Conservation (phyloP, 2,329 filamentous ascomycete genomes). For the Cladosporium sp. region DNA sequence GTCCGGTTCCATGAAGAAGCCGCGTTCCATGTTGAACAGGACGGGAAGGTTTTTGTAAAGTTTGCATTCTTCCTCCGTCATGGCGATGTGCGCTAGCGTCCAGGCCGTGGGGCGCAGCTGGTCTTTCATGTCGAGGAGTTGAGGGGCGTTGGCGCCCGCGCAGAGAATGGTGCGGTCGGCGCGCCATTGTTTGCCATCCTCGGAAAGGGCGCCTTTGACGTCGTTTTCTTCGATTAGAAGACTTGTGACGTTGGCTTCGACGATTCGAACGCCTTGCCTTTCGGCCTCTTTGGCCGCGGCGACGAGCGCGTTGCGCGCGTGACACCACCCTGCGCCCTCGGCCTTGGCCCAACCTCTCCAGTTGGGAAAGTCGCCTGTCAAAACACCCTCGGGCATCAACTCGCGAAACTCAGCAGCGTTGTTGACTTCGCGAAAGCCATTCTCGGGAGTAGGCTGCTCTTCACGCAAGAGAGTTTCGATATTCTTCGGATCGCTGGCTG, state of each 20-base stretch:
- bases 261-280: constrained; percentile 44
- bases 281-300: constrained; percentile 43
- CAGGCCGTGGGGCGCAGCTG: constrained; percentile 52
- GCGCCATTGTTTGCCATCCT: constrained; percentile 37
- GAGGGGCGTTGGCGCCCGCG: constrained; percentile 46
- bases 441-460: constrained; percentile 20
- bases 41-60: constrained; percentile 47
- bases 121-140: constrained; percentile 46
- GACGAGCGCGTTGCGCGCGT: constrained; percentile 46
- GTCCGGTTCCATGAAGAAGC: constrained; percentile 49
- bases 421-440: constrained; percentile 31
- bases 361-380: constrained; percentile 46
- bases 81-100: constrained; percentile 49
- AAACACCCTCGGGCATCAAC: constrained; percentile 49
- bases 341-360: constrained; percentile 49
- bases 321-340: constrained; percentile 49
- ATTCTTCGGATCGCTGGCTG: constrained; percentile 39
- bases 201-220: constrained; percentile 41
- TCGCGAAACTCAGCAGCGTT: constrained; percentile 43
- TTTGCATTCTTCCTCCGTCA: constrained; percentile 42
- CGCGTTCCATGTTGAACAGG: constrained; percentile 45
- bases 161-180: constrained; percentile 46
- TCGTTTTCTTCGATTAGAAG: constrained; percentile 35
- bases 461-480: constrained; percentile 21
- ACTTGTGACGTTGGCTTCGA: constrained; percentile 39